Conservation (phyloP, 768 basidiomycete species). For the Boletus rubescentipes region DNA sequence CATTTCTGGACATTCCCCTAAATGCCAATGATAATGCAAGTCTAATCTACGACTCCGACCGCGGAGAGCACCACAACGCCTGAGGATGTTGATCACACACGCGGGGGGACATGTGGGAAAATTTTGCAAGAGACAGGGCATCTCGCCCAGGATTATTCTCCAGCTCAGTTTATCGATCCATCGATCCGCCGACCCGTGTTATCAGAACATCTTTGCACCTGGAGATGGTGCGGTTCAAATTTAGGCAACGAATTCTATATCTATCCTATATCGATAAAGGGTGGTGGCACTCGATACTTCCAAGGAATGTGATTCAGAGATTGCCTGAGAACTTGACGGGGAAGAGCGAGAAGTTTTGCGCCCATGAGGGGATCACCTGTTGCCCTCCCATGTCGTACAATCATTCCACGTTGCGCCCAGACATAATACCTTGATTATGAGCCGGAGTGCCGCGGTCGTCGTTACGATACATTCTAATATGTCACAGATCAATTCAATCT, state of each 20-base stretch:
- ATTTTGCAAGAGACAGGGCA: neutral
- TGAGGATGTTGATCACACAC: neutral
- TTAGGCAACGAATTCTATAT: neutral
- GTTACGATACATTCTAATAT: neutral
- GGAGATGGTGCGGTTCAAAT: neutral
- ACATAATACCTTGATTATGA: conserved; percentile 4
- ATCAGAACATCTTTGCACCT: neutral
- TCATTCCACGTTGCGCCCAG: conserved; percentile 2
- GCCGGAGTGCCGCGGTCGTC: neutral
- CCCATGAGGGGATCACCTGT: neutral
- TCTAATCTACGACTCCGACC: neutral
- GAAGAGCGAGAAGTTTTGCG: neutral
- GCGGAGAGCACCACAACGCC: neutral
- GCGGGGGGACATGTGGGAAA: neutral
- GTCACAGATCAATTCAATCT: conserved; percentile 1
- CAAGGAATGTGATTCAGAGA: neutral
- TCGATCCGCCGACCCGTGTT: neutral
- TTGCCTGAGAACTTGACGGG: neutral
- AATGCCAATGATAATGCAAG: no score
- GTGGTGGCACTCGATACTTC: neutral
- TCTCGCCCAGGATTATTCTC: neutral
- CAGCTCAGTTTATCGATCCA: neutral
- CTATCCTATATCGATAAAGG: neutral
- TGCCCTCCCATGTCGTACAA: neutral
- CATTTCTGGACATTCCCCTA: neutral